phyloP scores from a whole-genome alignment of 805 yeast genomes.

The Kuraishia cidri region DNA sequence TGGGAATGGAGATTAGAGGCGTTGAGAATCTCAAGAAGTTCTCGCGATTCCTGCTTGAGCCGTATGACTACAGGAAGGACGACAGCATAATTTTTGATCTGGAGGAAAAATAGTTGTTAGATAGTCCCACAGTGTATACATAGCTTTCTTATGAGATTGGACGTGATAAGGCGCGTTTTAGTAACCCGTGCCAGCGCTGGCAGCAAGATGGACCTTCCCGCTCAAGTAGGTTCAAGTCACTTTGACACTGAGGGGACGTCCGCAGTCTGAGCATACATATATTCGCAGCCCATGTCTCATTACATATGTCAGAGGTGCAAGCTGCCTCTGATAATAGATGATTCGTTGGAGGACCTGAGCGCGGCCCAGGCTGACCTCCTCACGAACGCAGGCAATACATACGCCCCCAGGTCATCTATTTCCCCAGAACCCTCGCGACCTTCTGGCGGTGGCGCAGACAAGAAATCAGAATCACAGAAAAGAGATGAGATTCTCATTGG shows the following conservation, averaged over 20 bases:
- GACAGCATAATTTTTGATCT: slow-evolving; percentile 41
- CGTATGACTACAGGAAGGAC: slow-evolving; percentile 65
- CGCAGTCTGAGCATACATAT: no score
- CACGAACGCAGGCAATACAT: slow-evolving; percentile 11
- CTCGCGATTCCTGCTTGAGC: slow-evolving; percentile 70
- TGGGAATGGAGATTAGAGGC: slow-evolving; percentile 94
- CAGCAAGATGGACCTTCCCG: no score
- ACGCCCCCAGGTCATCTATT: background rate
- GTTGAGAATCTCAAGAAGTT: slow-evolving; percentile 76
- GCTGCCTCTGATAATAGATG: slow-evolving; percentile 47
- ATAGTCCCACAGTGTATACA: no score
- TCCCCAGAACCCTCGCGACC: background rate
- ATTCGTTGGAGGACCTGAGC: slow-evolving; percentile 40
- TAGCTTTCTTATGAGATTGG: no score
- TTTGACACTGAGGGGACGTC: no score
- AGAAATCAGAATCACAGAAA: background rate
- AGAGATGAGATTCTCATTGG: background rate
- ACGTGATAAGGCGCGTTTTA: no score
- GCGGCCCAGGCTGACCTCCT: slow-evolving; percentile 48
- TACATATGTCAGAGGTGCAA: slow-evolving; percentile 55
- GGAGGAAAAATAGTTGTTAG: slow-evolving; percentile 42
- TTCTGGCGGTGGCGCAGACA: no score
- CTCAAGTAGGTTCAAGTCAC: no score
- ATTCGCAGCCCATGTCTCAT: no score
- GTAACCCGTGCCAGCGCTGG: no score